Conservation (phyloP, 805 yeast species). For the Candida ovalis region DNA sequence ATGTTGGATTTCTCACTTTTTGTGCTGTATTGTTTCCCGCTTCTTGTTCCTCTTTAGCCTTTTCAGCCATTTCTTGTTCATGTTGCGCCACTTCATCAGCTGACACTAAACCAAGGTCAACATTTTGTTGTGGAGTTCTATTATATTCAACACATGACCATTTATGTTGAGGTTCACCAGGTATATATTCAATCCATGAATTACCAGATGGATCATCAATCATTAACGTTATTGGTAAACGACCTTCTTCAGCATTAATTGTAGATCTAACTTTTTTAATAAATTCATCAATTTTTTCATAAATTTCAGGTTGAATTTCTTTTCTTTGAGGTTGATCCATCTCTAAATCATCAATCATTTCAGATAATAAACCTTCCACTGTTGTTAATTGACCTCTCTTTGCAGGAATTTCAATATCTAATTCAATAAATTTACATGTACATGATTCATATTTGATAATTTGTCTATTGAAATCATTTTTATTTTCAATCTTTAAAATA, state of each 20-base stretch:
- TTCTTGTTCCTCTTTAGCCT: slow-evolving; percentile 31
- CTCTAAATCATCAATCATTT: slow-evolving; percentile 77
- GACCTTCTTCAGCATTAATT: slow-evolving; percentile 62
- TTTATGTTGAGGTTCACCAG: slow-evolving; percentile 84
- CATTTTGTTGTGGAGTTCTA: slow-evolving; percentile 87
- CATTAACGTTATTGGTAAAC: slow-evolving; percentile 71
- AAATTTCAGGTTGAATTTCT: slow-evolving; percentile 66
- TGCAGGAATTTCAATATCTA: slow-evolving; percentile 93
- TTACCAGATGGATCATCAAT: slow-evolving; percentile 96
- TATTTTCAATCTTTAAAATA: slow-evolving; percentile 59
- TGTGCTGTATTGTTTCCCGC: slow-evolving; percentile 13
- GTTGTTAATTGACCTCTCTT: slow-evolving; percentile 91
- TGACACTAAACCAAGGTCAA: slow-evolving; percentile 73
- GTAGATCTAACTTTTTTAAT: slow-evolving; percentile 55
- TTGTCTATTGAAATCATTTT: slow-evolving; percentile 81
- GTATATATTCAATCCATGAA: slow-evolving; percentile 89
- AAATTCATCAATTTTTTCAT: slow-evolving; percentile 70
- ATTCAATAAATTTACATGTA: slow-evolving; percentile 69
- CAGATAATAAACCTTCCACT: slow-evolving; percentile 81
- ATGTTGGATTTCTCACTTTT: slow-evolving; percentile 33
- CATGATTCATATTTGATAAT: slow-evolving; percentile 90
- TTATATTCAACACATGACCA: slow-evolving; percentile 83
- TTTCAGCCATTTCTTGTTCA: slow-evolving; percentile 31
- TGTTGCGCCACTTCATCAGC: slow-evolving; percentile 59
- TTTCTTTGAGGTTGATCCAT: slow-evolving; percentile 81